phyloP scores from a whole-genome alignment of 352 stramenopile species.

The Pythium grandisporangium region DNA sequence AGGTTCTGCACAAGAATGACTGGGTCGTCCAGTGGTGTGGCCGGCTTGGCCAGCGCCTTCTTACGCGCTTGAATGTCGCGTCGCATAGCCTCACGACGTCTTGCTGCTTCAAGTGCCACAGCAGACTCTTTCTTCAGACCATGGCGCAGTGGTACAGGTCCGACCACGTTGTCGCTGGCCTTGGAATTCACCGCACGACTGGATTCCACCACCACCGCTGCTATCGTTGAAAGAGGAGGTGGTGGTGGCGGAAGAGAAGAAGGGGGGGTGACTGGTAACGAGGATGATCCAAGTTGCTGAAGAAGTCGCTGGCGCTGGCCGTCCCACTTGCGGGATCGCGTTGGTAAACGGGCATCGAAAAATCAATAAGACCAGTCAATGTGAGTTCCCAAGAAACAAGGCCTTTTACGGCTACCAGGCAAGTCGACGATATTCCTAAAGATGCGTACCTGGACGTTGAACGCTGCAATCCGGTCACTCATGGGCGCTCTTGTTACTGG shows the following conservation, averaged over 20 bases:
- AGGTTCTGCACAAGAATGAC: conserved; percentile 70
- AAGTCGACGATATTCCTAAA: too few species aligned
- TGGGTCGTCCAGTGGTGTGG: conserved; percentile 42
- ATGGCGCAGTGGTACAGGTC: background rate
- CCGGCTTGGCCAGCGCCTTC: conserved; percentile 13
- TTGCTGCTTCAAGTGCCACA: conserved; percentile 4
- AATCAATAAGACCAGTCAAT: too few species aligned
- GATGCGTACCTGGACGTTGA: conserved; percentile 50
- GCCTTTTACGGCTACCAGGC: too few species aligned
- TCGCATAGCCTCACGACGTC: conserved; percentile 17
- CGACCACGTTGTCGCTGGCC: background rate
- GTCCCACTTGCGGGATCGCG: conserved; percentile 6
- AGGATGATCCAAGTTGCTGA: background rate
- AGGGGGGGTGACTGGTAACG: background rate
- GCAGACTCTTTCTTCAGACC: conserved; percentile 7
- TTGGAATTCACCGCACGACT: background rate
- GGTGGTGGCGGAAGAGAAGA: background rate
- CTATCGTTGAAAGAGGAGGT: background rate
- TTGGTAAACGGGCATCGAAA: background rate
- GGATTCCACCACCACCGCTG: background rate
- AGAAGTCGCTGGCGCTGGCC: conserved; percentile 8
- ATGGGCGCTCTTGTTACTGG: conserved; percentile 1
- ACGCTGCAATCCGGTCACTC: conserved; percentile 33
- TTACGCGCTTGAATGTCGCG: conserved; percentile 34
- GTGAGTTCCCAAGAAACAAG: too few species aligned